Conservation (phyloP, 208 protist genomes). For the Trypanosoma conorhini region DNA sequence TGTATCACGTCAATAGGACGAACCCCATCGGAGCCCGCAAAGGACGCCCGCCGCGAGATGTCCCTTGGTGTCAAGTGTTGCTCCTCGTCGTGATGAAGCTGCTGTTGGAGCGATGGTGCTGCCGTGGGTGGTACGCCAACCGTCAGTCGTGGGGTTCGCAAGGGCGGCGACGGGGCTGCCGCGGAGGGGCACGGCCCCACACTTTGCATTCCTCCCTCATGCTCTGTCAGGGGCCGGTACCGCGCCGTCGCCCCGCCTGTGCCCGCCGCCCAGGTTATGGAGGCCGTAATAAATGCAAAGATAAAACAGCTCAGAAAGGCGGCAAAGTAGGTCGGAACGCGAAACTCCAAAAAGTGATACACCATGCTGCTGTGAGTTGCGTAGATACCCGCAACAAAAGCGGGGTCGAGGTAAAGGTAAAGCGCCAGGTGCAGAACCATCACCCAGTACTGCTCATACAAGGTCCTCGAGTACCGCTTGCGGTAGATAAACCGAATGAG, state of each 20-base stretch:
- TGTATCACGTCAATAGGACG: slow-evolving; percentile 2
- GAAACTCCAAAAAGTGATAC: slow-evolving; percentile 71
- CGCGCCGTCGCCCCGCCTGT: neutral
- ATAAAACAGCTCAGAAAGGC: slow-evolving; percentile 59
- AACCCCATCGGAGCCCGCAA: slow-evolving; percentile 3
- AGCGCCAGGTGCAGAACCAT: slow-evolving; percentile 49
- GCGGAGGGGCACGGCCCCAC: neutral
- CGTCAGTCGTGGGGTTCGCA: neutral
- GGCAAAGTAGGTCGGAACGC: slow-evolving; percentile 70
- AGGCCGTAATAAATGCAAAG: slow-evolving; percentile 56
- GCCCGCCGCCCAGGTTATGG: slow-evolving; percentile 31
- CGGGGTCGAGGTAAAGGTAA: slow-evolving; percentile 62
- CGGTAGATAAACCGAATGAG: slow-evolving; percentile 57
- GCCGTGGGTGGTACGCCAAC: neutral
- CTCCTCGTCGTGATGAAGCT: slow-evolving; percentile 1
- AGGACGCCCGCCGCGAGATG: slow-evolving; percentile 4
- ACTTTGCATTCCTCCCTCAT: neutral
- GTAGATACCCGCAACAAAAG: slow-evolving; percentile 59
- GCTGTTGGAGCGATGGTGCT: neutral
- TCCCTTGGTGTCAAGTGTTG: neutral
- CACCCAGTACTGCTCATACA: slow-evolving; percentile 72
- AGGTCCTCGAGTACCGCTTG: slow-evolving; percentile 24
- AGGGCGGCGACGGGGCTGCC: neutral
- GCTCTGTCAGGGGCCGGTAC: neutral
- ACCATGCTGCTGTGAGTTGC: slow-evolving; percentile 4